phyloP scores from a whole-genome alignment of 805 yeast genomes.

The Lipomyces yamanashiensis region DNA sequence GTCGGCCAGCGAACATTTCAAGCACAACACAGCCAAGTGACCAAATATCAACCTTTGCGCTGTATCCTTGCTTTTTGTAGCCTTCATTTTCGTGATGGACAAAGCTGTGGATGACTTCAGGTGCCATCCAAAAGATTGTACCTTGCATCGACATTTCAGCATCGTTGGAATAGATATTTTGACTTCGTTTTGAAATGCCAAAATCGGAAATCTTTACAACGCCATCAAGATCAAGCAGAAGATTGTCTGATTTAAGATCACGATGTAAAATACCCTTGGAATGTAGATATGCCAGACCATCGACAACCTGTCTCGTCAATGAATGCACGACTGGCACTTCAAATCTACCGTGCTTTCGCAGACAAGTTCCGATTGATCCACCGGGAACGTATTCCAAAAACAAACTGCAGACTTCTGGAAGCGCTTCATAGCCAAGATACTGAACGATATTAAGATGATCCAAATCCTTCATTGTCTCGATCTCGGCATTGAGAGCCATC shows the following conservation, averaged over 20 bases:
- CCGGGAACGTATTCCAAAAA: constrained; percentile 97
- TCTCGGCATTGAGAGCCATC: constrained; percentile 86
- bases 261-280: constrained; percentile 86
- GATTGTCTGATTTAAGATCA: constrained; percentile 92
- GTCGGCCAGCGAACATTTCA: constrained; percentile 96
- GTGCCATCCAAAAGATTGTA: constrained; percentile 99
- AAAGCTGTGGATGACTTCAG: constrained; percentile 90
- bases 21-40: constrained; percentile 95
- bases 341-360: constrained; percentile 81
- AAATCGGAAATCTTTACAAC: constrained; percentile 94
- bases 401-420: constrained; percentile 73
- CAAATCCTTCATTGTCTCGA: constrained; percentile 88
- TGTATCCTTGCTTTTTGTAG: constrained; percentile 83
- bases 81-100: constrained; percentile 79
- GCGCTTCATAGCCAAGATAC: constrained; percentile 88
- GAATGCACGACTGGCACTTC: constrained; percentile 75
- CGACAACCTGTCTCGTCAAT: constrained; percentile 76
- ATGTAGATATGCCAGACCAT: constrained; percentile 87
- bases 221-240: constrained; percentile 87
- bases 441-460: constrained; percentile 96
- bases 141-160: constrained; percentile 99
- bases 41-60: constrained; percentile 98
- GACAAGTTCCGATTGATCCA: constrained; percentile 88
- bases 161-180: constrained; percentile 84
- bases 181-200: constrained; percentile 81